These are phyloP conservation scores for Huntiella bhutanensis DNA, from an alignment of 2,329 filamentous ascomycete species.

Conservation along the genomic window DNA sequence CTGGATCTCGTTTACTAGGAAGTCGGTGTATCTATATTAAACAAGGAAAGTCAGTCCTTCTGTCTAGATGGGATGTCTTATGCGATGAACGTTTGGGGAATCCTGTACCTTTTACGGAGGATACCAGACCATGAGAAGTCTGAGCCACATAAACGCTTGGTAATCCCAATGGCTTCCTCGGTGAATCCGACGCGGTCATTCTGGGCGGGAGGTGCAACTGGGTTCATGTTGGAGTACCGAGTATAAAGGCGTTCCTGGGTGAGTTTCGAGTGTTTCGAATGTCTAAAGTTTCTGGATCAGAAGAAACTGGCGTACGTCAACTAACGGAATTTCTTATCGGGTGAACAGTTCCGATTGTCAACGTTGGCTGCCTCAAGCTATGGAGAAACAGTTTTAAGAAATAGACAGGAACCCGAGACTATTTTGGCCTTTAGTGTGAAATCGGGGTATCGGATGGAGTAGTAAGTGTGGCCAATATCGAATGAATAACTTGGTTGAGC, in stretches of 20 bases:
- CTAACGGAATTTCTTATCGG: too few species aligned
- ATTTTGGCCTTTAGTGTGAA: too few species aligned
- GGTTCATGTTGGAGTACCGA: neutral
- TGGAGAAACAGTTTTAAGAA: too few species aligned
- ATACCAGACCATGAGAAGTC: slow-evolving; percentile 20
- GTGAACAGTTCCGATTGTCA: too few species aligned
- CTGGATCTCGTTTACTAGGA: slow-evolving; percentile 75
- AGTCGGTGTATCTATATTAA: slow-evolving; percentile 57
- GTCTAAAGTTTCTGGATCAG: neutral
- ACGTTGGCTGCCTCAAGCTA: too few species aligned
- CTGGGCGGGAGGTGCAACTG: neutral
- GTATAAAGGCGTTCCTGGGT: neutral
- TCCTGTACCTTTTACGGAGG: slow-evolving; percentile 11
- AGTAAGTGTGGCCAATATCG: too few species aligned
- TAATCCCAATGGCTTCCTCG: slow-evolving; percentile 22
- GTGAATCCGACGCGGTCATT: slow-evolving; percentile 15
- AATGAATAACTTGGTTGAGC: too few species aligned
- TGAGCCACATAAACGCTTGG: slow-evolving; percentile 22
- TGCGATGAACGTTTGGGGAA: neutral
- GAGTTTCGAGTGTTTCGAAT: neutral
- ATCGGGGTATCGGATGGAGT: too few species aligned
- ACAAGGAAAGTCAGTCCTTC: neutral
- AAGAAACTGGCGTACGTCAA: neutral
- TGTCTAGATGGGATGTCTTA: neutral
- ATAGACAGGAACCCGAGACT: too few species aligned